Percentiles rank a stretch among this genome's conserved stretches.
These are phyloP conservation scores for Vachellia collinsii DNA, from an alignment of 306 rosid species.

Conservation along the genomic window DNA sequence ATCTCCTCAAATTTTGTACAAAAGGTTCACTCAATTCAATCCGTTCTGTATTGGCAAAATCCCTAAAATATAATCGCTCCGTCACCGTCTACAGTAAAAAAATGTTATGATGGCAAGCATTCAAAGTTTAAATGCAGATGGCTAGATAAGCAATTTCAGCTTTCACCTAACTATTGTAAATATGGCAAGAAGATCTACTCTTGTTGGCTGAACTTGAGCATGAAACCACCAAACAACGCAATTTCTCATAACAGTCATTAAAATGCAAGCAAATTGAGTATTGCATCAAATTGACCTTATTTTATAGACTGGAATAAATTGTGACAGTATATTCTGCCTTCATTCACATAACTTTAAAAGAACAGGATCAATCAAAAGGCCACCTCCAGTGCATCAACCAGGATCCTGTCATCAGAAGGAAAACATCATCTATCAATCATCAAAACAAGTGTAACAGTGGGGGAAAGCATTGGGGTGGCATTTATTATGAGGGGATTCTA, in stretches of 20 bases:
- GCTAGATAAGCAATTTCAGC: neutral
- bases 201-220: neutral
- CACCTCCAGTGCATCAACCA: constrained; percentile 38
- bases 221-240: constrained; percentile 12
- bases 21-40: neutral
- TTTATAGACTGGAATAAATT: constrained; percentile 45
- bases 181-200: constrained; percentile 16
- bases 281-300: constrained; percentile 46
- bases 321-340: constrained; percentile 45
- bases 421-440: constrained; percentile 12
- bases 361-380: constrained; percentile 30
- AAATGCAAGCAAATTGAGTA: constrained; percentile 33
- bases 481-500: neutral
- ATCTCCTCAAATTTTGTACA: neutral
- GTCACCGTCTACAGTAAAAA: neutral
- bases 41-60: neutral
- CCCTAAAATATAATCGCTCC: neutral
- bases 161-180: neutral
- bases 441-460: neutral
- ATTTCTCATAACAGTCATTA: constrained; percentile 23
- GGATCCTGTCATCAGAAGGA: constrained; percentile 36
- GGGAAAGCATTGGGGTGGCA: neutral
- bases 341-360: constrained; percentile 37
- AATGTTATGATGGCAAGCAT: neutral
- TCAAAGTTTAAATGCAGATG: neutral